Percentiles rank a stretch among this genome's conserved stretches.
phyloP scores from a whole-genome alignment of 495 filamentous ascomycete genomes.

The Lichenothelia convexa region DNA sequence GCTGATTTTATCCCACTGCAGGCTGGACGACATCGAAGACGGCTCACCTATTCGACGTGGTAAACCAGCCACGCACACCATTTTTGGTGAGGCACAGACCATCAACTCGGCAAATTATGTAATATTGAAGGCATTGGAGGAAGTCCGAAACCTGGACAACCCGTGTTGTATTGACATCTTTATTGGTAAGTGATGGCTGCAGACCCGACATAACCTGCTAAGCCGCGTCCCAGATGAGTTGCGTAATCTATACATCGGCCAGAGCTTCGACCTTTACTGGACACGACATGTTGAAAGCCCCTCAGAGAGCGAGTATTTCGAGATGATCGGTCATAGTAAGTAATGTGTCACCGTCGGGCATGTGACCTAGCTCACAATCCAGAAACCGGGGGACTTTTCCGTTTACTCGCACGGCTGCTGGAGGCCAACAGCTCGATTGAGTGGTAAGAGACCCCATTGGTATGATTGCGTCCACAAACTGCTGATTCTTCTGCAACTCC shows the following conservation, averaged over 20 bases:
- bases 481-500: no score
- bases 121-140: slow-evolving; percentile 74
- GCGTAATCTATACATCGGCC: slow-evolving; percentile 82
- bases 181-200: no score
- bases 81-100: slow-evolving; percentile 89
- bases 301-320: slow-evolving; percentile 88
- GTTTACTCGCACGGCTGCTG: slow-evolving; percentile 89
- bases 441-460: no score
- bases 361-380: no score
- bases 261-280: slow-evolving; percentile 98
- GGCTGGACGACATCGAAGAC: slow-evolving; percentile 62
- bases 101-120: slow-evolving; percentile 97
- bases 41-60: slow-evolving; percentile 68
- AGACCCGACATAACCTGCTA: no score
- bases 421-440: slow-evolving; percentile 55
- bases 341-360: no score
- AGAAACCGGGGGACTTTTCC: slow-evolving; percentile 92
- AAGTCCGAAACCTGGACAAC: slow-evolving; percentile 54
- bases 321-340: slow-evolving; percentile 98
- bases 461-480: no score
- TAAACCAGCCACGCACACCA: slow-evolving; percentile 78
- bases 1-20: no score
- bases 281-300: slow-evolving; percentile 85
- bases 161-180: slow-evolving; percentile 56
- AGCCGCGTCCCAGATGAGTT: no score